Evolutionary conservation across 129 eudicot species (phyloP), one percentile per base, ranked within the genome.

Genomic region (Chrysanthemum lavandulifolium): DNA sequence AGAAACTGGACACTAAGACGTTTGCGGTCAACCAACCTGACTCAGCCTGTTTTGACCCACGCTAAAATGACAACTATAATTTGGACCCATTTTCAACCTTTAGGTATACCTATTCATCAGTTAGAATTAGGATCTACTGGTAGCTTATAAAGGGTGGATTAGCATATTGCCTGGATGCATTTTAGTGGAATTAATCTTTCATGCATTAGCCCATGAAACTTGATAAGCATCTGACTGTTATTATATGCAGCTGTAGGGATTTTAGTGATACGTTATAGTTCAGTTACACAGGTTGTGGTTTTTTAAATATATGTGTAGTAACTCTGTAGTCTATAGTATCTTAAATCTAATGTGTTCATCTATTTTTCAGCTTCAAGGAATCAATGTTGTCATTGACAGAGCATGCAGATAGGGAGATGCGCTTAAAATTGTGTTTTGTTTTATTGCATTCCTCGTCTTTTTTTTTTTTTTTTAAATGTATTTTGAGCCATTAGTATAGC

Each of bases 331-430:
- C 36, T 65, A 66, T 45, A 36, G 10, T 68, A 10, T 58, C 14
- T 29, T 48, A 25, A 6, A 27, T 6, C 40, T 63, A 69, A 68
- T 68, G 19, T 27, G 43, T 70, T 65, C 6, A 45, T 69, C 43
- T 21, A 19, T 76, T 53, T 13, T 65, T 84, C 98, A 92, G 98
- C 84, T 85, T 92, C 65, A 87, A 82, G 83, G 96, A 86, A 63
- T 92, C 98, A 43, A 89, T 92, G 54, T 80, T 92, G 86, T 63
- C 79, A 36, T 73, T 92, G 76, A 92, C 96, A 27, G 96, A 92
- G 74, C 98, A 92, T 76, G 72, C 58, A 15, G 91, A 92, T 91
- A 89, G 76, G 67, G 86, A 92, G 98, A 96, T 92, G 68, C 65
- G 48, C 69, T 23, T 77, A 9, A 76, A 69, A 50, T 45, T 23